These are phyloP conservation scores for Entomortierella lignicola DNA, from an alignment of 192 early-diverging fungal genomes.

Conservation along the genomic window DNA sequence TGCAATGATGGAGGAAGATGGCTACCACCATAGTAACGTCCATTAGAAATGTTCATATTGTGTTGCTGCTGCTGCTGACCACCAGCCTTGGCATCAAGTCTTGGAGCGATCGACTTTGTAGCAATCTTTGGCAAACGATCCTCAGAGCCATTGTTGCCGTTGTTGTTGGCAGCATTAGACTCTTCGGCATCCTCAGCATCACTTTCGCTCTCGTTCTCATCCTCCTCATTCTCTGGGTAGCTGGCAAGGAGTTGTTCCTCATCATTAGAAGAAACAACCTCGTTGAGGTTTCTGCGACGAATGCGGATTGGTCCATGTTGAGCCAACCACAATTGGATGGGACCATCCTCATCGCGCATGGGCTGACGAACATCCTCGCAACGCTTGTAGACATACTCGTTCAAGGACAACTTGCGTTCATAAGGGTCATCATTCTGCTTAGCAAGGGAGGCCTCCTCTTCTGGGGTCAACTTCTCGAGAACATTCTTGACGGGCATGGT, in stretches of 20 bases:
- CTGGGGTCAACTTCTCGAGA: slow-evolving; percentile 35
- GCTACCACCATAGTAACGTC: slow-evolving; percentile 50
- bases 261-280: background rate
- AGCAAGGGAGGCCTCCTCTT: slow-evolving; percentile 23
- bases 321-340: slow-evolving; percentile 49
- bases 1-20: slow-evolving; percentile 37
- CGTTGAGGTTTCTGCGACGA: slow-evolving; percentile 31
- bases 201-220: background rate
- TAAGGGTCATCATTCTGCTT: slow-evolving; percentile 46
- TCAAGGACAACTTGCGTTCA: slow-evolving; percentile 39
- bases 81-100: background rate
- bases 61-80: slow-evolving; percentile 5
- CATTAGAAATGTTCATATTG: slow-evolving; percentile 20
- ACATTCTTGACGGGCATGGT: slow-evolving; percentile 56
- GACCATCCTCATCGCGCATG: slow-evolving; percentile 50
- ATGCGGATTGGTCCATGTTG: slow-evolving; percentile 52
- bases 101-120: slow-evolving; percentile 17
- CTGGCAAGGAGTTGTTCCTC: background rate
- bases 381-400: slow-evolving; percentile 52
- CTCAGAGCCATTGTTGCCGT: slow-evolving; percentile 16
- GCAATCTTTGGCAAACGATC: slow-evolving; percentile 50
- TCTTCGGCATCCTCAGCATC: background rate
- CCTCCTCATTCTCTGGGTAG: background rate
- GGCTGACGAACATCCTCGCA: slow-evolving; percentile 51
- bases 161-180: background rate